Base-by-base conservation (phyloP, 225 moss, liverwort and hornwort genomes). In the Rhytidiadelphus loreus region DNA sequence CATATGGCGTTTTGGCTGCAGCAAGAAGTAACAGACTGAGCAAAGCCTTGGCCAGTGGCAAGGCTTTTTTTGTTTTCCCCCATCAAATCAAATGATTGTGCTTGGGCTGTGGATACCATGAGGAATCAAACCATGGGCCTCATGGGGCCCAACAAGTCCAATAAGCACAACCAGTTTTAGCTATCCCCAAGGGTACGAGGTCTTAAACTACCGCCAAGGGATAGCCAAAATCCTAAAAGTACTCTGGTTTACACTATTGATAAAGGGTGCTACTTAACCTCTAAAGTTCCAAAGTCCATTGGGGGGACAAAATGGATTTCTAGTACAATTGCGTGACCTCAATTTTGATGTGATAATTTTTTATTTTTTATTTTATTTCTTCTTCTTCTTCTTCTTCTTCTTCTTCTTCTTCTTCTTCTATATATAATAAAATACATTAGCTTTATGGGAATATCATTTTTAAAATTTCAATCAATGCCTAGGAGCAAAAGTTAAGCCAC, bases 281-380 rank as follows among this genome's bases (percentile, higher is more conserved):
- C 6, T 37, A 35, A 18, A 39, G 8, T 39, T 2, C 13, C 24
- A 41, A 14, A 25, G 8, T 70, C 69, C 12, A 16, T 1, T 2
- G 0, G 1, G 4, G 8, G 30, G 8, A 16, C 29, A 17, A 46
- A 73, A 46, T 46, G 7, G 19, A 46, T 30, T 46, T 73, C 0
- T 0, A 0, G 2, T 16, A 46, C 0, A 0, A 19, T 46, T 2
- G 1, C 18, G 6, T 73, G 2, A 46, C 4, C 4, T 11, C 7
- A 50, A 32, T 12, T 74, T 19, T 48, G 12, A 74, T 0, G 0
- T 19, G 17, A 46, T 6, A n/a, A n/a, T 44, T 73, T 28, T 9
- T 43, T 17, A 28, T 16, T 46, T 46, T 9, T 10, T 48, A 8
- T 48, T 48, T 48, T 48, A n/a, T n/a, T n/a, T n/a, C n/a, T n/a